These are phyloP conservation scores for Poronia punctata DNA, from an alignment of 495 filamentous ascomycete species.

Conservation along the genomic window DNA sequence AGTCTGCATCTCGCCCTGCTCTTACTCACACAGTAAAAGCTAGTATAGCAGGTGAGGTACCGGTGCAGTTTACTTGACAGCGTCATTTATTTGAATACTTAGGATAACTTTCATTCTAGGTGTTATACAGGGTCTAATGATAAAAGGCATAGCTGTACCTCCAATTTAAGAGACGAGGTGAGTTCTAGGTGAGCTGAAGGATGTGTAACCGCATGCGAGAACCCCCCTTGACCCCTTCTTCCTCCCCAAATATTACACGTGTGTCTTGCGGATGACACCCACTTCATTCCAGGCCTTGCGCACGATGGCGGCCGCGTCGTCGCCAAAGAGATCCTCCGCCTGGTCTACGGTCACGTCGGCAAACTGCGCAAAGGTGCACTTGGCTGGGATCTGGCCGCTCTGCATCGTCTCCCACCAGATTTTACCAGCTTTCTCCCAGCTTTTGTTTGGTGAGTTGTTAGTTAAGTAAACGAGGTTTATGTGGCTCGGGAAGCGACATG, in stretches of 20 bases:
- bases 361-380: slow-evolving; percentile 36
- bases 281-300: slow-evolving; percentile 35
- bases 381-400: slow-evolving; percentile 27
- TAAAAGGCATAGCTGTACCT: too few relatives aligned
- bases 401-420: slow-evolving; percentile 45
- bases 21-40: too few relatives aligned
- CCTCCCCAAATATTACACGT: not conserved
- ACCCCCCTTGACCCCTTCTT: too few relatives aligned
- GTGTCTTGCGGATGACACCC: slow-evolving; percentile 25
- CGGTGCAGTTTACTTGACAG: too few relatives aligned
- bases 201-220: not conserved
- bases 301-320: slow-evolving; percentile 29
- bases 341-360: slow-evolving; percentile 35
- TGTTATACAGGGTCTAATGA: too few relatives aligned
- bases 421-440: slow-evolving; percentile 45
- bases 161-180: not conserved
- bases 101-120: too few relatives aligned
- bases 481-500: not conserved
- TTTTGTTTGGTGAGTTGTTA: not conserved
- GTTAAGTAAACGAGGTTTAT: not conserved
- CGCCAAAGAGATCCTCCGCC: slow-evolving; percentile 30
- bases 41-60: too few relatives aligned
- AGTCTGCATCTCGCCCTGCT: too few relatives aligned
- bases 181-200: not conserved
- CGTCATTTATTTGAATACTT: too few relatives aligned